These are phyloP conservation scores for Fomitopsis serialis DNA, from an alignment of 768 basidiomycete species.

Conservation along the genomic window DNA sequence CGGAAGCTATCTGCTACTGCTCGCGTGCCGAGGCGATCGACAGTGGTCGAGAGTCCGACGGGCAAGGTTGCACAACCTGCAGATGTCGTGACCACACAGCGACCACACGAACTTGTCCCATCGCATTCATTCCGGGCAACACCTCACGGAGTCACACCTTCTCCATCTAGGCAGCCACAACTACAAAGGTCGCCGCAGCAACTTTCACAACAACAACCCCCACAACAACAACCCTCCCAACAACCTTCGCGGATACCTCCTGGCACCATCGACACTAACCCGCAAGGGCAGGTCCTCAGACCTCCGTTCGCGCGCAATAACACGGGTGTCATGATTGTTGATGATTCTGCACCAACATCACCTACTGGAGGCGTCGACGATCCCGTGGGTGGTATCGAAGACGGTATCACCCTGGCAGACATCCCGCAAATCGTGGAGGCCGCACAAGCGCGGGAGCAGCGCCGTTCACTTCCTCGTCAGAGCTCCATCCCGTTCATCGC, in stretches of 20 bases:
- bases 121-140: slow-evolving; percentile 8
- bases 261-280: slow-evolving; percentile 21
- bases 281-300: slow-evolving; percentile 48
- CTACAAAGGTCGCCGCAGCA: slow-evolving; percentile 18
- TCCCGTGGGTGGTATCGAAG: slow-evolving; percentile 65
- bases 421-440: slow-evolving; percentile 91
- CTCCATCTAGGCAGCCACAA: slow-evolving; percentile 12
- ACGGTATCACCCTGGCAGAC: slow-evolving; percentile 89
- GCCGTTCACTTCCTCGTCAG: slow-evolving; percentile 74
- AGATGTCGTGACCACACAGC: slow-evolving; percentile 44
- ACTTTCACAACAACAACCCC: background rate
- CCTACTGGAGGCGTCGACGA: slow-evolving; percentile 51
- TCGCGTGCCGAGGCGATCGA: slow-evolving; percentile 87
- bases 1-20: slow-evolving; percentile 94
- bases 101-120: slow-evolving; percentile 15
- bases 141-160: slow-evolving; percentile 20
- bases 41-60: slow-evolving; percentile 90
- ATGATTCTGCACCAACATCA: slow-evolving; percentile 71
- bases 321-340: slow-evolving; percentile 85
- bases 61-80: slow-evolving; percentile 79
- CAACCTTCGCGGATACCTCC: slow-evolving; percentile 30
- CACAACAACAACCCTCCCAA: slow-evolving; percentile 10
- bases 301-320: slow-evolving; percentile 74
- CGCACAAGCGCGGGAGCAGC: slow-evolving; percentile 85
- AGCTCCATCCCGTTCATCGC: slow-evolving; percentile 80